A percentile compares a stretch with the other conserved stretches of the same genome.
Evolutionary conservation across 192 early-diverging fungal genomes (phyloP).

Genomic region (Helicostylum pulchrum): DNA sequence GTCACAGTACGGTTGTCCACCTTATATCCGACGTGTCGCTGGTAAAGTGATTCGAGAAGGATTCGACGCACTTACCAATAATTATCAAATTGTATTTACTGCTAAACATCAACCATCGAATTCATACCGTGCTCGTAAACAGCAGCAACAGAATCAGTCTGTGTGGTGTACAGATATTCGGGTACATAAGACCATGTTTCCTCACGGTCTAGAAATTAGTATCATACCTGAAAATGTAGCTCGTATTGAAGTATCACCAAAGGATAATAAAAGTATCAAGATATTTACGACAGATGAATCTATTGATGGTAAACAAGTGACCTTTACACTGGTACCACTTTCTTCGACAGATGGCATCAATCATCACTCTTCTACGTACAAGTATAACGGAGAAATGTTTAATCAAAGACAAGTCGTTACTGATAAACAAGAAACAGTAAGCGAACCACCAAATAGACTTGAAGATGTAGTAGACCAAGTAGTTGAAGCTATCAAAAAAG

Average conservation of each 20-base stretch:
- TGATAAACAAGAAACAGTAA: background rate
- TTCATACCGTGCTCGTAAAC: constrained; percentile 26
- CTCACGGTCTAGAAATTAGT: constrained; percentile 43
- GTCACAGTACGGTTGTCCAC: constrained; percentile 47
- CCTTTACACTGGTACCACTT: constrained; percentile 1
- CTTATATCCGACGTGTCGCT: constrained; percentile 47
- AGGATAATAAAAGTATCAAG: constrained; percentile 4
- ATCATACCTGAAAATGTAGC: constrained; percentile 40
- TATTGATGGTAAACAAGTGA: constrained; percentile 23
- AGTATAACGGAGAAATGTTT: constrained; percentile 11
- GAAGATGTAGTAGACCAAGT: background rate
- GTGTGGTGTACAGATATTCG: constrained; percentile 48
- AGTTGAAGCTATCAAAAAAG: too few relatives aligned
- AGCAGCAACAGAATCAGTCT: constrained; percentile 3
- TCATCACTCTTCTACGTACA: constrained; percentile 1
- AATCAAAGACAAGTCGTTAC: background rate
- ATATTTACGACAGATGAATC: constrained; percentile 14
- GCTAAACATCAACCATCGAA: constrained; percentile 37
- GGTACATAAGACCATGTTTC: constrained; percentile 38
- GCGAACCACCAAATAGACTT: background rate
- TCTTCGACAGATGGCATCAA: background rate
- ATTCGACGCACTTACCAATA: constrained; percentile 35
- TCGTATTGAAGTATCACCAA: constrained; percentile 30
- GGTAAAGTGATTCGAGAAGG: constrained; percentile 42
- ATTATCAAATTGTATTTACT: constrained; percentile 44